Evolutionary conservation across 805 yeast species (phyloP).

Genomic region (Candida nemodendra): DNA sequence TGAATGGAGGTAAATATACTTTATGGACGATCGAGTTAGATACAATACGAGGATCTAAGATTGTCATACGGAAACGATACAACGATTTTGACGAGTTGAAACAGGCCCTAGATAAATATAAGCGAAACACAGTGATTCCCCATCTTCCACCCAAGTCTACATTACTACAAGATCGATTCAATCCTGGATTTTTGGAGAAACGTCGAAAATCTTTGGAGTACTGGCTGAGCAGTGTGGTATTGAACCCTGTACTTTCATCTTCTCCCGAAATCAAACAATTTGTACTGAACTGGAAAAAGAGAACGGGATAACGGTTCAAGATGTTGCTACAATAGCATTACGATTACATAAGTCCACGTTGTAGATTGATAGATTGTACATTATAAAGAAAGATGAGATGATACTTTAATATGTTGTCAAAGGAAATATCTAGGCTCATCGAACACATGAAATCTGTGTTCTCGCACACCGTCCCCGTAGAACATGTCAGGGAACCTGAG

Average conservation of each 20-base stretch:
- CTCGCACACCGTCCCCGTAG: conserved; percentile 89
- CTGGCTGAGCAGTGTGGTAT: conserved; percentile 53
- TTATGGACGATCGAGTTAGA: conserved; percentile 31
- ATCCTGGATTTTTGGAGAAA: conserved; percentile 46
- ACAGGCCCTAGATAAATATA: conserved; percentile 37
- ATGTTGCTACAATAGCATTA: too few relatives aligned
- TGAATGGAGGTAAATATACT: conserved; percentile 27
- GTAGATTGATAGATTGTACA: too few relatives aligned
- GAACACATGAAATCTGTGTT: conserved; percentile 91
- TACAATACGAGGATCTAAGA: conserved; percentile 34
- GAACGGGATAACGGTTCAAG: too few relatives aligned
- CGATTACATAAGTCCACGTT: too few relatives aligned
- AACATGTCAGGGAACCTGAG: conserved; percentile 76
- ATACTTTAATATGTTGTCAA: conserved; percentile 8
- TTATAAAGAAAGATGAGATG: too few relatives aligned
- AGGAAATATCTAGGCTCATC: conserved; percentile 85
- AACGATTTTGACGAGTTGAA: conserved; percentile 59
- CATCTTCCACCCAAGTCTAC: conserved; percentile 50
- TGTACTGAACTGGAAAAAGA: too few relatives aligned
- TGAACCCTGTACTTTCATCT: conserved; percentile 46
- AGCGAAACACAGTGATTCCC: conserved; percentile 42
- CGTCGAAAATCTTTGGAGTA: conserved; percentile 58
- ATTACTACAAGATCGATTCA: conserved; percentile 26
- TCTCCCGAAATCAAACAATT: conserved; percentile 40
- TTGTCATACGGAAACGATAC: conserved; percentile 58